Evolutionary conservation across 352 stramenopile species (phyloP), one percentile per base, ranked within the genome.

Genomic region (Lagenidium giganteum): DNA sequence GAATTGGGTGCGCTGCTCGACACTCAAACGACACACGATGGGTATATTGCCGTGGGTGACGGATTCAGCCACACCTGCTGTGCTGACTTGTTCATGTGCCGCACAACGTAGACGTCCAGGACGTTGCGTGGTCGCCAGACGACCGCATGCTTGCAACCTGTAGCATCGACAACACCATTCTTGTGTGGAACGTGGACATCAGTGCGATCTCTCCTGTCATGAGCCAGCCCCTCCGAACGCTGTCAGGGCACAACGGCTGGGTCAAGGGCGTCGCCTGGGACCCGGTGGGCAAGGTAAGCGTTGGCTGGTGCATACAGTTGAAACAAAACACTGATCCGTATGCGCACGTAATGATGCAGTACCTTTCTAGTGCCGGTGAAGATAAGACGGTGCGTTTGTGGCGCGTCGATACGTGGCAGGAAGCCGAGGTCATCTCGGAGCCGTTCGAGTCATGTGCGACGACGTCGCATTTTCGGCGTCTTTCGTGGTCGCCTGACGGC

Each of bases 261-360:
- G 83, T 92, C 36, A 94, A 94, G 33, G 83, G 83, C 31, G 72
- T 94, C 11, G 77, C 80, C 3, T 94, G 83, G 83, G 83, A 94
- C 47, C 83, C 83, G 2, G 75, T 94, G 8, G 82, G 82, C 25
- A 94, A 93, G 54, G 76, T 85, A 41, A 6, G 33, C 8, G 12
- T 8, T 7, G 8, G 20, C n/a, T n/a, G n/a, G n/a, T n/a, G n/a
- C n/a, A 22, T 7, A 7, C 25, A 24, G 16, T 8, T 23, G 29
- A 21, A 40, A 32, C 12, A 4, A 42, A 18, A 17, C n/a, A 27
- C 4, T 28, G 31, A 0, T 44, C 23, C 20, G 25, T 1, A 13
- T 12, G 16, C 3, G 8, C 25, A 4, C 13, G 0, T 25, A n/a
- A n/a, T 25, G 23, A 8, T 34, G 33, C 35, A 88, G 77, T 93